phyloP scores from a whole-genome alignment of 1,284 basidiomycete genomes.

The Papiliotrema nemorosa region DNA sequence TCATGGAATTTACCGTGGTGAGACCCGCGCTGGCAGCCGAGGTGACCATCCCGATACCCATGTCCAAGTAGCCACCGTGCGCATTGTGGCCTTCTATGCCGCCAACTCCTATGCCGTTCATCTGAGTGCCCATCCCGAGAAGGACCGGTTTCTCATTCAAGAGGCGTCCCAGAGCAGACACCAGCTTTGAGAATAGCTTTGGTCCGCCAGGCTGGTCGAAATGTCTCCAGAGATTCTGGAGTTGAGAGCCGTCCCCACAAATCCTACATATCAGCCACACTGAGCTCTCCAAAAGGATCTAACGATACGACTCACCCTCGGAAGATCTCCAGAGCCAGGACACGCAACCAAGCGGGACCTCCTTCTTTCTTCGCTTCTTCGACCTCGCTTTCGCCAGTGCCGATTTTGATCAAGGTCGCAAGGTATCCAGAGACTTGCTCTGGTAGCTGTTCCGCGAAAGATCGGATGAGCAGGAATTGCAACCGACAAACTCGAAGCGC shows the following conservation, averaged over 20 bases:
- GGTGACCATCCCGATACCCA: slow-evolving; percentile 76
- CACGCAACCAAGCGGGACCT: slow-evolving; percentile 75
- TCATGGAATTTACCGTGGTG: slow-evolving; percentile 67
- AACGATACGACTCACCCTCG: slow-evolving; percentile 64
- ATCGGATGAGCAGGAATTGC: slow-evolving; percentile 86
- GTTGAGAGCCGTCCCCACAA: slow-evolving; percentile 75
- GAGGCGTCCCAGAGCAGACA: slow-evolving; percentile 75
- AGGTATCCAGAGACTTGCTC: slow-evolving; percentile 82
- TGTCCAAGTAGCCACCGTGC: slow-evolving; percentile 54
- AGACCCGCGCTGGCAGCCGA: slow-evolving; percentile 76
- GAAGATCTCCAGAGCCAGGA: slow-evolving; percentile 86
- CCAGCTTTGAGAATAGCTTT: slow-evolving; percentile 73
- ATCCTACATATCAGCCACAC: slow-evolving; percentile 52
- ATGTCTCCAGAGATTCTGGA: slow-evolving; percentile 73
- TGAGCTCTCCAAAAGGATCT: not conserved
- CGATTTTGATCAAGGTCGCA: slow-evolving; percentile 70
- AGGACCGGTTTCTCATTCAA: slow-evolving; percentile 81
- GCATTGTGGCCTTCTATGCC: slow-evolving; percentile 21
- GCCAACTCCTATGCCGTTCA: slow-evolving; percentile 69
- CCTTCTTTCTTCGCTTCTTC: slow-evolving; percentile 32
- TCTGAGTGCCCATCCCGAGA: slow-evolving; percentile 72
- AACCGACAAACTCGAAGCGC: slow-evolving; percentile 87
- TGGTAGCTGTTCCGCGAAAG: slow-evolving; percentile 76
- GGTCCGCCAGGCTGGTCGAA: slow-evolving; percentile 66
- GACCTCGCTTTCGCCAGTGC: slow-evolving; percentile 60